Percentiles rank a stretch among this genome's conserved stretches.
Conservation (phyloP, 129 eudicot species). For the Logfia minima region DNA sequence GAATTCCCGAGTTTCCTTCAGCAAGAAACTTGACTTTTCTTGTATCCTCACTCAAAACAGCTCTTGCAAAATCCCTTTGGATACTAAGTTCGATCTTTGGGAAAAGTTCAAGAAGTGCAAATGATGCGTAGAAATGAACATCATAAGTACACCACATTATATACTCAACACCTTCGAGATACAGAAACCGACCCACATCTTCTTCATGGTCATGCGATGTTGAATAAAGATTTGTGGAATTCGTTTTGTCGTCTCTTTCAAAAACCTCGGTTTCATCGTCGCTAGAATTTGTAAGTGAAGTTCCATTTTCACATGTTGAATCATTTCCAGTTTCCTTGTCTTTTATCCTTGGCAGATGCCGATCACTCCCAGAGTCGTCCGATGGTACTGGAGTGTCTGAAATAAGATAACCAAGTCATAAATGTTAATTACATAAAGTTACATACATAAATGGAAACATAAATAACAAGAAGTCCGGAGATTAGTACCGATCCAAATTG, state of each 20-base stretch:
- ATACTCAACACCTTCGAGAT: conserved; percentile 93
- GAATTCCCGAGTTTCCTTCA: conserved; percentile 84
- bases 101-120: conserved; percentile 85
- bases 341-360: conserved; percentile 21
- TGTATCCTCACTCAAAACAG: conserved; percentile 76
- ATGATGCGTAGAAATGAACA: conserved; percentile 95
- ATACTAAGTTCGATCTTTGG: conserved; percentile 94
- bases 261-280: conserved; percentile 38
- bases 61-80: conserved; percentile 89
- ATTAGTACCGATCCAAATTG: conserved; percentile 88
- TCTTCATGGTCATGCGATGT: conserved; percentile 39
- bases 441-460: background rate
- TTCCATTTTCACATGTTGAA: conserved; percentile 24
- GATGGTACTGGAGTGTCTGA: conserved; percentile 59
- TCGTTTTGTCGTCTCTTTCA: conserved; percentile 11
- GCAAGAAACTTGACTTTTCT: conserved; percentile 84
- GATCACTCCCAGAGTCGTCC: conserved; percentile 38
- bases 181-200: conserved; percentile 82
- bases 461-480: background rate
- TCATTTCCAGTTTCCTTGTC: conserved; percentile 12
- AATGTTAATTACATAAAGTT: background rate
- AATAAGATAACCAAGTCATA: conserved; percentile 5
- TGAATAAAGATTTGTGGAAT: conserved; percentile 15
- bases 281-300: conserved; percentile 26
- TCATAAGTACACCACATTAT: conserved; percentile 99